A percentile compares a stretch with the other conserved stretches of the same genome.
These are phyloP conservation scores for Tuber magnatum DNA, from an alignment of 495 filamentous ascomycete species.

Conservation along the genomic window DNA sequence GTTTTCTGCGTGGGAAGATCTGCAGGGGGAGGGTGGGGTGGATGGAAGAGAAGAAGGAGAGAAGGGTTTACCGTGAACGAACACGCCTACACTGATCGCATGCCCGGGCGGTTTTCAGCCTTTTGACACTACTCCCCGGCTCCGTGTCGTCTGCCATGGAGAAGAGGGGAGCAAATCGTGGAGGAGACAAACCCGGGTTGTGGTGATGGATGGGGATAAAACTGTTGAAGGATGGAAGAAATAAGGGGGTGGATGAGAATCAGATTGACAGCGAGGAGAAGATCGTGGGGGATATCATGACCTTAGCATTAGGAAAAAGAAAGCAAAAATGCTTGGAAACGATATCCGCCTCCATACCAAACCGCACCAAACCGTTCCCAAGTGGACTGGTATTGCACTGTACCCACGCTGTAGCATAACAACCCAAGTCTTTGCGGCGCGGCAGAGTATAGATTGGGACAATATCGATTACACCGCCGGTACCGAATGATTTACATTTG, in stretches of 20 bases:
- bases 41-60: background rate
- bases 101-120: conserved; percentile 29
- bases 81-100: conserved; percentile 29
- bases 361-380: background rate
- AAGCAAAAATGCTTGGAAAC: background rate
- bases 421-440: background rate
- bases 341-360: background rate
- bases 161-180: background rate
- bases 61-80: conserved; percentile 23
- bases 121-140: conserved; percentile 25
- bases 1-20: background rate
- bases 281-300: background rate
- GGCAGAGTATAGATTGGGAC: background rate
- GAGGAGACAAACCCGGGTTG: background rate
- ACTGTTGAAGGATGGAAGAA: background rate
- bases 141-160: conserved; percentile 19
- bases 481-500: background rate
- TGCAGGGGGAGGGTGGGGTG: no score
- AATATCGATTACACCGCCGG: background rate
- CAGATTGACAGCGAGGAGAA: no score
- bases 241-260: background rate
- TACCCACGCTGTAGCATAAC: background rate
- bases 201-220: background rate
- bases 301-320: background rate
- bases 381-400: background rate